Percentiles rank a stretch among this genome's conserved stretches.
Conservation (phyloP, 805 yeast species). For the Ogataea sp. region DNA sequence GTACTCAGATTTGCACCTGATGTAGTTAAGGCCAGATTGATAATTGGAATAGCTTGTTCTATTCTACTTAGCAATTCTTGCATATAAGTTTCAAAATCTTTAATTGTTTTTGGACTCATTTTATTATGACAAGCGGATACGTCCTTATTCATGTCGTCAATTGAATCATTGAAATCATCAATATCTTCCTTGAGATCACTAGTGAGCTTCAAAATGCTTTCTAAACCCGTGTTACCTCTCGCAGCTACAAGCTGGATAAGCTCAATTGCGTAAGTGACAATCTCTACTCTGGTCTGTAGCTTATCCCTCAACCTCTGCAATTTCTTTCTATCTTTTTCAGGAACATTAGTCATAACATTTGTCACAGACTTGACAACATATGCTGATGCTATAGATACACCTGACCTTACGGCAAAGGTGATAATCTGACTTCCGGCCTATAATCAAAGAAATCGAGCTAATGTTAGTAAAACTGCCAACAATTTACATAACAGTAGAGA, state of each 20-base stretch:
- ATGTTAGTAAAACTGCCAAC: no score
- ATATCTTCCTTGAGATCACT: constrained; percentile 49
- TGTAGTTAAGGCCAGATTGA: constrained; percentile 57
- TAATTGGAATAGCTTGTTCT: constrained; percentile 61
- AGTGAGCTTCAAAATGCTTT: constrained; percentile 45
- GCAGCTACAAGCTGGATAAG: constrained; percentile 55
- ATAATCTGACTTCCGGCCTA: constrained; percentile 74
- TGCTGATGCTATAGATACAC: constrained; percentile 65
- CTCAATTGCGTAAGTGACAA: constrained; percentile 61
- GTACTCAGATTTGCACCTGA: constrained; percentile 56
- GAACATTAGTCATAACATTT: constrained; percentile 44
- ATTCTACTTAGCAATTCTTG: constrained; percentile 39
- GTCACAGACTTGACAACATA: constrained; percentile 63
- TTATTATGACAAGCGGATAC: constrained; percentile 11
- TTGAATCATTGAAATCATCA: constrained; percentile 43
- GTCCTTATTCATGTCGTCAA: constrained; percentile 30
- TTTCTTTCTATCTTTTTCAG: constrained; percentile 40
- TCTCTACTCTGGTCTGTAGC: constrained; percentile 49
- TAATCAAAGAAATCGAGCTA: no score
- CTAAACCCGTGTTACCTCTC: constrained; percentile 51
- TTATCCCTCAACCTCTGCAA: constrained; percentile 34
- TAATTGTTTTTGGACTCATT: constrained; percentile 24
- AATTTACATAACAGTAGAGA: background rate
- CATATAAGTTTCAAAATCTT: constrained; percentile 43
- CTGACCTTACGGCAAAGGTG: constrained; percentile 72